phyloP scores from a whole-genome alignment of 768 basidiomycete species.

The Trametes gibbosa region DNA sequence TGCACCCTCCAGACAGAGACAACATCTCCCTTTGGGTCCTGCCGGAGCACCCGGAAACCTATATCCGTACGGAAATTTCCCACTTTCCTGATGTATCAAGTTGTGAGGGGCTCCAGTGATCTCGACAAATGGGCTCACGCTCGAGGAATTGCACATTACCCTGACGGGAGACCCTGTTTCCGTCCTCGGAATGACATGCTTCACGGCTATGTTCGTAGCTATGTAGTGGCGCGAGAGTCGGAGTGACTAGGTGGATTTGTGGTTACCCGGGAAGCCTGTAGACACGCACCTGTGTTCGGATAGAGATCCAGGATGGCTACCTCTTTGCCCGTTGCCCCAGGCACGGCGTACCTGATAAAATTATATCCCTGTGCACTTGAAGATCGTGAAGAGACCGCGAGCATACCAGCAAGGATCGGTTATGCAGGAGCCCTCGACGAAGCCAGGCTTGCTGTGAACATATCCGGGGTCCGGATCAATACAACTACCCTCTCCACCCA shows the following conservation, averaged over 20 bases:
- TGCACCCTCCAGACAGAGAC: no score
- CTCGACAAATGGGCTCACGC: conserved; percentile 33
- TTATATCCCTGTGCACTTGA: no score
- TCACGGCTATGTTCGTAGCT: conserved; percentile 51
- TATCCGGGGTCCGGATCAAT: not conserved
- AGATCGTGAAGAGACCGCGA: not conserved
- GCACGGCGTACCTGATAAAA: conserved; percentile 39
- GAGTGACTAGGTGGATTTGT: no score
- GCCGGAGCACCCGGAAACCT: no score
- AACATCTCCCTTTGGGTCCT: no score
- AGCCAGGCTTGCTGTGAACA: conserved; percentile 37
- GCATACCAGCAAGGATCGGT: conserved; percentile 55
- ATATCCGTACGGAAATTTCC: no score
- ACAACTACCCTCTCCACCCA: not conserved
- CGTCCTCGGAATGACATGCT: conserved; percentile 46
- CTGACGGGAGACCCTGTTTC: conserved; percentile 41
- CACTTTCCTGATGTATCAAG: no score
- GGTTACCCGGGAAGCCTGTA: no score
- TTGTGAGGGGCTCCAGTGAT: no score
- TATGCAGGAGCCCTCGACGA: conserved; percentile 58
- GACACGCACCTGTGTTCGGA: conserved; percentile 48
- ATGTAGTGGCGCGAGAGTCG: no score
- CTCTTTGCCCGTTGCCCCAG: conserved; percentile 56
- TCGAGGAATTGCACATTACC: conserved; percentile 54
- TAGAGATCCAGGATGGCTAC: conserved; percentile 58